A percentile compares a stretch with the other conserved stretches of the same genome.
phyloP scores from a whole-genome alignment of 768 basidiomycete species.

The Tylopilus balloui region DNA sequence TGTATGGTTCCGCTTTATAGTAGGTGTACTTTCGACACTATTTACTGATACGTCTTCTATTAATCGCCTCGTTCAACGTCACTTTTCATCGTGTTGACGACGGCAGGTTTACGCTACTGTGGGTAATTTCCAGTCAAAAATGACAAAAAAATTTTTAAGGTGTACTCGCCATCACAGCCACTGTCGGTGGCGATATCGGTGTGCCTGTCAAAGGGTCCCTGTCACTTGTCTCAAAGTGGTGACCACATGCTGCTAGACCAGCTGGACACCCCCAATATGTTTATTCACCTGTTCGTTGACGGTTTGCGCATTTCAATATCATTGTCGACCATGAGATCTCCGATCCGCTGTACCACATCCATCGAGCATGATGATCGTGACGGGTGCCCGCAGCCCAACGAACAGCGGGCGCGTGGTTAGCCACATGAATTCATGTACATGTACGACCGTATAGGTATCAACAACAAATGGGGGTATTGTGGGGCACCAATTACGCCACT shows the following conservation, averaged over 20 bases:
- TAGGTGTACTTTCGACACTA: constrained; percentile 33
- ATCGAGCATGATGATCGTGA: constrained; percentile 3
- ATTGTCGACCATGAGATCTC: constrained; percentile 15
- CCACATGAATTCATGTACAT: constrained; percentile 20
- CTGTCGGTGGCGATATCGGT: constrained; percentile 17
- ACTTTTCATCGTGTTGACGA: constrained; percentile 12
- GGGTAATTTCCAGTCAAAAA: constrained; percentile 20
- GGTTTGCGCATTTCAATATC: constrained; percentile 28
- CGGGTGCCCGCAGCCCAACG: constrained; percentile 21
- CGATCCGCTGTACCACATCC: constrained; percentile 14
- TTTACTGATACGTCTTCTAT: constrained; percentile 31
- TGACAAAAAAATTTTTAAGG: constrained; percentile 30
- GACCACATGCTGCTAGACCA: constrained; percentile 7
- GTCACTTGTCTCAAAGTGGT: constrained; percentile 3
- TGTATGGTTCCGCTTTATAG: constrained; percentile 27
- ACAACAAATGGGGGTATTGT: constrained; percentile 25
- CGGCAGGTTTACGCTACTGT: constrained; percentile 24
- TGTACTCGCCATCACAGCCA: constrained; percentile 29
- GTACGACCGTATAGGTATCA: constrained; percentile 21
- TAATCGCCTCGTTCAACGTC: constrained; percentile 24
- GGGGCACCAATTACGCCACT: constrained; percentile 14
- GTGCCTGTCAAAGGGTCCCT: constrained; percentile 17
- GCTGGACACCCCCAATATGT: constrained; percentile 2
- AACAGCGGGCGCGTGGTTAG: constrained; percentile 4
- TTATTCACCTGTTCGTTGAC: constrained; percentile 11